These are phyloP conservation scores for Panicum hallii DNA, from an alignment of 202 grass and related monocot species.

Conservation along the genomic window DNA sequence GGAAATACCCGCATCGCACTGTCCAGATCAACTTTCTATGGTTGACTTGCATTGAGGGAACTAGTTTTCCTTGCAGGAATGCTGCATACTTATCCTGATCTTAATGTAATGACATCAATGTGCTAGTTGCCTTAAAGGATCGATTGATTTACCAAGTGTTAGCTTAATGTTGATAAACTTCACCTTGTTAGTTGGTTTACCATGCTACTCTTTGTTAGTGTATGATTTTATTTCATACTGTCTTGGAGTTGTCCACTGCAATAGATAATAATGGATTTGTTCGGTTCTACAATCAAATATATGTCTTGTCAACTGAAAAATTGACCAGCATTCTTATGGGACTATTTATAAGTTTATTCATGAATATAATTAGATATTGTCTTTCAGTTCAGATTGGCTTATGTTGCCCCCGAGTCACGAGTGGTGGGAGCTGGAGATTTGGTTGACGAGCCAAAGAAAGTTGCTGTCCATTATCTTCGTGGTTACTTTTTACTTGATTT, in stretches of 20 bases:
- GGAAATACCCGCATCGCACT: background rate
- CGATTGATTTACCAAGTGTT: background rate
- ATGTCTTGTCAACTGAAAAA: conserved; percentile 10
- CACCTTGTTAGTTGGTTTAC: background rate
- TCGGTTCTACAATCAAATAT: conserved; percentile 16
- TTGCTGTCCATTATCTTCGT: conserved; percentile 77
- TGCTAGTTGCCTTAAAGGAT: background rate
- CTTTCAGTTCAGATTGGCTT: conserved; percentile 94
- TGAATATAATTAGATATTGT: conserved; percentile 37
- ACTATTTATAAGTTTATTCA: background rate
- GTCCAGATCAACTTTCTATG: background rate
- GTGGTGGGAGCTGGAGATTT: conserved; percentile 92
- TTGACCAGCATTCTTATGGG: conserved; percentile 9
- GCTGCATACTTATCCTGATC: conserved; percentile 7
- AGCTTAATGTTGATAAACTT: conserved; percentile 9
- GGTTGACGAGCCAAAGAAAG: conserved; percentile 85
- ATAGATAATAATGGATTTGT: background rate
- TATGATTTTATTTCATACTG: conserved; percentile 12
- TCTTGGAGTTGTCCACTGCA: background rate
- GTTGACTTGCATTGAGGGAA: background rate
- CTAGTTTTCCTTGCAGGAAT: background rate
- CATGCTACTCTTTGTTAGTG: conserved; percentile 3
- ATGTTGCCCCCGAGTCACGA: conserved; percentile 92
- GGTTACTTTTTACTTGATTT: conserved; percentile 89
- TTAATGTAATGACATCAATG: conserved; percentile 11